Base-by-base conservation (phyloP, 2,329 filamentous ascomycete genomes). In the Cordyceps javanica region DNA sequence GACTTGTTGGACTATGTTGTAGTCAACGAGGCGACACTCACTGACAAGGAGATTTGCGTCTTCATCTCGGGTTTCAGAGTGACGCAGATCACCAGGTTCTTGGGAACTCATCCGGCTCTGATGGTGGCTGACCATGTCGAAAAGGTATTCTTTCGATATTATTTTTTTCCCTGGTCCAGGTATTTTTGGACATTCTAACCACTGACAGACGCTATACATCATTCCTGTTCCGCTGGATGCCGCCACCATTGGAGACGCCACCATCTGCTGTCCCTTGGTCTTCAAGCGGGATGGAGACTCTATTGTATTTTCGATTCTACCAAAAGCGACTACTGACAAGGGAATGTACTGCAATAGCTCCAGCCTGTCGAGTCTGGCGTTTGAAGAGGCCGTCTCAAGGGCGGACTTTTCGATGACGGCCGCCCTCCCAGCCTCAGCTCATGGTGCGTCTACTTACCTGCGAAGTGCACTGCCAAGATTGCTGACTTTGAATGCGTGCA, bases 191-290 rank as follows among this genome's bases (percentile, higher is more conserved):
- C 36, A 26, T 45, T n/a, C 16, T 32, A 16, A 36, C 16, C 1
- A 7, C 52, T 16, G 23, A n/a, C 30, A 61, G 60, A 50, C 59
- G n/a, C 45, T 62, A 2, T 62, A 60, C 49, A 61, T 62, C 26
- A 57, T 62, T 34, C 61, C 61, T 16, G 61, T 62, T n/a, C 61
- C 61, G 14, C 46, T 62, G 58, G 61, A 62, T 39, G 55, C 58
- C 28, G 61, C 61, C 26, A 62, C 61, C 7, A 60, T 62, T 42
- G 60, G 60, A 53, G 52, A 62, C 26, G 61, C 61, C 13, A 61
- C 58, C 9, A 57, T 62, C 25, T 62, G 61, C 51, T 61, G 60
- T 28, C 61, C 61, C 0, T 38, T 62, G 26, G 61, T 61, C n/a
- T 59, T 62, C 23, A 61, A 59, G 25, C 51, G 58, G 10, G 55